A percentile compares a stretch with the other conserved stretches of the same genome.
These are phyloP conservation scores for Leccinum boreale DNA, from an alignment of 768 basidiomycete species.

Conservation along the genomic window DNA sequence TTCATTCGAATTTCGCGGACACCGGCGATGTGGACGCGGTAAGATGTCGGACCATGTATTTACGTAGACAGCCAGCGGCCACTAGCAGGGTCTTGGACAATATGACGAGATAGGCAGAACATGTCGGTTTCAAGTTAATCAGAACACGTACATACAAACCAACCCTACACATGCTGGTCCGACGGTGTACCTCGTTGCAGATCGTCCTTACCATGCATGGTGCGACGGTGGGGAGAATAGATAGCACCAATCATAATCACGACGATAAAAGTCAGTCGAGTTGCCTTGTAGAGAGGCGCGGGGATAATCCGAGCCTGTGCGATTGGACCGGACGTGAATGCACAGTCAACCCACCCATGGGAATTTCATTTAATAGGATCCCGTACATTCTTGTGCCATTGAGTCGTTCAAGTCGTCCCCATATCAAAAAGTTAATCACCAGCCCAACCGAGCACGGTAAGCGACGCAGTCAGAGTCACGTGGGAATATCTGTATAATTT, in stretches of 20 bases:
- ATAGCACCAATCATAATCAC: not conserved
- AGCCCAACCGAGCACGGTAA: not conserved
- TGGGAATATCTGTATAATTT: not conserved
- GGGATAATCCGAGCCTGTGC: not conserved
- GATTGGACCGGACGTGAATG: constrained; percentile 3
- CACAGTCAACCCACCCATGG: not conserved
- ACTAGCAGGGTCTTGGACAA: not conserved
- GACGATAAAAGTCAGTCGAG: not conserved
- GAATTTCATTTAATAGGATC: not conserved
- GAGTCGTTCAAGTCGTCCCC: not conserved
- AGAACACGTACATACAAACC: not conserved
- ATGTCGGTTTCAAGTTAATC: not conserved
- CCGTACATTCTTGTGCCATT: not conserved
- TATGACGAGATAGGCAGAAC: not conserved
- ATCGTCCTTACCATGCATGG: not conserved
- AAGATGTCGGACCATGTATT: not conserved
- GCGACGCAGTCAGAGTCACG: not conserved
- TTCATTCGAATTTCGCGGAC: constrained; percentile 6
- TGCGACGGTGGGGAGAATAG: not conserved
- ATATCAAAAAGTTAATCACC: not conserved
- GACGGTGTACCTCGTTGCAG: not conserved
- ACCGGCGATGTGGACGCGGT: not conserved
- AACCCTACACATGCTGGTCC: not conserved
- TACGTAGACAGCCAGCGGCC: not conserved
- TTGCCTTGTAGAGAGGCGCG: not conserved